A percentile compares a stretch with the other conserved stretches of the same genome.
phyloP scores from a whole-genome alignment of 495 filamentous ascomycete species.

The Glutinoglossum americanum region DNA sequence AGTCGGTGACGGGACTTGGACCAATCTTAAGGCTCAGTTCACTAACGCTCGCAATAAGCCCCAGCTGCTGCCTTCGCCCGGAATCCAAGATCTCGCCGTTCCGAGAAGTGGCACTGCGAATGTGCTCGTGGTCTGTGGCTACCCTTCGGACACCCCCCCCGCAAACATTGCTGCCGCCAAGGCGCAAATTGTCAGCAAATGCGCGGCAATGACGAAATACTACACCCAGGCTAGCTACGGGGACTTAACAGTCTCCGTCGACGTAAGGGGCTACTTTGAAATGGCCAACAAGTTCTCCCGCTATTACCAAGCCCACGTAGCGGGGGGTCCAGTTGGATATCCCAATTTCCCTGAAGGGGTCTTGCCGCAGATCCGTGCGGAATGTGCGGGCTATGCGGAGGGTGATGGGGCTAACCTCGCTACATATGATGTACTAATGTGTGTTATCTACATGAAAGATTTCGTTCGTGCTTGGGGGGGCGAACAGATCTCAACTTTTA shows the following conservation, averaged over 20 bases:
- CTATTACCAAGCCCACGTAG: not conserved
- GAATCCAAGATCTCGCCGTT: not conserved
- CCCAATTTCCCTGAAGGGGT: not conserved
- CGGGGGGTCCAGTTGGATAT: not conserved
- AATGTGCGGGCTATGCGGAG: not conserved
- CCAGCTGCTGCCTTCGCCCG: not conserved
- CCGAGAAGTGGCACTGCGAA: not conserved
- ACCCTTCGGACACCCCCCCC: not conserved
- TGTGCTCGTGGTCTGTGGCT: not conserved
- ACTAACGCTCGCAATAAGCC: not conserved
- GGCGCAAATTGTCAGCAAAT: not conserved
- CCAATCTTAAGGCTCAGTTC: not conserved
- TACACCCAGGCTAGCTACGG: not conserved
- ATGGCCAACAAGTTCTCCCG: not conserved
- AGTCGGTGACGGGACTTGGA: not conserved
- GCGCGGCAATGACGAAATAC: not conserved
- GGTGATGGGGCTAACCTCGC: not conserved
- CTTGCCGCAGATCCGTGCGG: not conserved
- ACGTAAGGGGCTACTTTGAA: not conserved
- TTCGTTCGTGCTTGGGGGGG: not conserved
- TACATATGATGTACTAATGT: not conserved
- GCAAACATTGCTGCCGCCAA: not conserved
- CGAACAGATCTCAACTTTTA: not conserved
- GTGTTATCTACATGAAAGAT: not conserved
- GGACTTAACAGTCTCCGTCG: not conserved